These are phyloP conservation scores for Carex scoparia DNA, from an alignment of 176 grass and related monocot species.

Conservation along the genomic window DNA sequence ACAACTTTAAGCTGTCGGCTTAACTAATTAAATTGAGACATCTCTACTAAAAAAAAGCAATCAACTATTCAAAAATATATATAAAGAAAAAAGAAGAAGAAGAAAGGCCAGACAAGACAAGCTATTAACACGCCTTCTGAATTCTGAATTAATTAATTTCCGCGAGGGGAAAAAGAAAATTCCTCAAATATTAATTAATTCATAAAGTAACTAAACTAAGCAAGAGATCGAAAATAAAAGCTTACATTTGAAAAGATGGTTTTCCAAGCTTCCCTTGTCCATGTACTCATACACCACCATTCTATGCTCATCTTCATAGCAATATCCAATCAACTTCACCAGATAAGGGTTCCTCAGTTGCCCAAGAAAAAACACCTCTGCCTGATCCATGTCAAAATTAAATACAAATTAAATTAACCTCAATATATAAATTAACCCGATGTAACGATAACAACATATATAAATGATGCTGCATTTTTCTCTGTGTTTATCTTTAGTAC, in stretches of 20 bases:
- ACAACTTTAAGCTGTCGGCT: neutral
- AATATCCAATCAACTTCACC: conserved; percentile 77
- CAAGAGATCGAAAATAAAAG: neutral
- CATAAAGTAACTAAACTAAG: neutral
- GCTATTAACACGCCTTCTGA: neutral
- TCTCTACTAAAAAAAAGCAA: neutral
- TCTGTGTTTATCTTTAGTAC: neutral
- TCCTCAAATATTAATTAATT: too few relatives aligned
- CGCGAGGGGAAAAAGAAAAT: neutral
- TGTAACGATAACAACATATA: neutral
- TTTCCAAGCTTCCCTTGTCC: conserved; percentile 65
- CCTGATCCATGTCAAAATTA: conserved; percentile 16
- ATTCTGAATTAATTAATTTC: neutral
- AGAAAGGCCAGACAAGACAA: neutral
- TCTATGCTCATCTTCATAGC: conserved; percentile 66
- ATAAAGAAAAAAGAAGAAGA: neutral
- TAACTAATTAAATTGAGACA: neutral
- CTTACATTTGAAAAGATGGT: conserved; percentile 88
- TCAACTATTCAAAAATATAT: neutral
- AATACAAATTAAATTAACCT: neutral
- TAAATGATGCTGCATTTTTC: neutral
- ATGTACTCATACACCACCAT: conserved; percentile 93
- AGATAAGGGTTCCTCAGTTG: conserved; percentile 74
- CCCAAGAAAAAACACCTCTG: conserved; percentile 89
- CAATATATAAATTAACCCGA: neutral